Base-by-base conservation (phyloP, 495 filamentous ascomycete species). In the Jackrogersella minutella region DNA sequence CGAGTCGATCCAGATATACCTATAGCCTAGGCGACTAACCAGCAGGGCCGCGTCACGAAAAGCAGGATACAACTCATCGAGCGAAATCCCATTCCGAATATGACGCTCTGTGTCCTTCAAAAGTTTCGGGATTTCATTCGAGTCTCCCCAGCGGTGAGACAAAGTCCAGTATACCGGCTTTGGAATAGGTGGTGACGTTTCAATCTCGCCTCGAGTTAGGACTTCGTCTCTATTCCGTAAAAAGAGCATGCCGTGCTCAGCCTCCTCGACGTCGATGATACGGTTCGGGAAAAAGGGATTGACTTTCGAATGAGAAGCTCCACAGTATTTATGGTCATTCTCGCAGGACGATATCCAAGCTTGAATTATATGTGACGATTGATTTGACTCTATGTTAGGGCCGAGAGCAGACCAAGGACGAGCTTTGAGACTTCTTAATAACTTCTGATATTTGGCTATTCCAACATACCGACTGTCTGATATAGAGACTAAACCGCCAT, bases 1-100 rank as follows among this genome's bases (percentile, higher is more conserved):
- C 17, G 46, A 50, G 11, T 50, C 46, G n/a, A 50, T 50, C 46
- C 46, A 50, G 46, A 50, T 50, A 50, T 50, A 33, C 17, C 26
- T 31, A 33, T 47, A 28, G 1, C 43, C 43, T 9, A 47, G 13
- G 1, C 43, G 43, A 14, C 3, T 2, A 13, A 47, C 43, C 1
- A 47, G 43, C n/a, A 47, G 43, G 13, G 7, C 0, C 10, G 43
- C 43, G 4, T 49, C 57, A n/a, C 31, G 43, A 3, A 49, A 50
- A 1, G 56, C 40, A 1, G 53, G 53, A 5, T 37, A 21, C 6
- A 44, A 17, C 13, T 57, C 16, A n/a, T 33, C 26, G 8, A 44
- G 28, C 1, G 2, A 21, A 9, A 57, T 19, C 34, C 56, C 56
- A 3, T 39, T 14, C 39, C 30, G 56, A 21, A 50, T 31, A 21